Base-by-base conservation (phyloP, 1,284 basidiomycete species). In the Anthracocystis panici-leucophaei region DNA sequence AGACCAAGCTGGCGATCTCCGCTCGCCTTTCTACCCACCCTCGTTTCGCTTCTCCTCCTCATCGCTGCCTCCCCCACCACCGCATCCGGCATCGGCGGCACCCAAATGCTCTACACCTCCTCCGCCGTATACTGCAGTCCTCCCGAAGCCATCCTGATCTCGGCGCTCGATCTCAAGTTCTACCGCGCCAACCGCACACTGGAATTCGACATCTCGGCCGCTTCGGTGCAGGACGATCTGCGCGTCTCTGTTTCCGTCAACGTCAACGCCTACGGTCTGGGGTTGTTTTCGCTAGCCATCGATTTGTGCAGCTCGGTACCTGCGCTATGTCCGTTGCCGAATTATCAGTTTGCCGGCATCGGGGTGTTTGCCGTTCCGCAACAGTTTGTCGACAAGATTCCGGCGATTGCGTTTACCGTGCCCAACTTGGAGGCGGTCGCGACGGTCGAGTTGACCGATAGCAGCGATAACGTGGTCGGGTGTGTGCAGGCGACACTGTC, bases 341-440 rank as follows among this genome's bases (percentile, higher is more conserved):
- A 62, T 33, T 84, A 84, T 55, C 80, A 83, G 48, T 85, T 85
- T 57, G 66, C 74, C n/a, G 88, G 88, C 45, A 89, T 90, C 12
- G 93, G 93, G 75, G 89, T 91, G 5, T 88, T 95, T 65, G 88
- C 90, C 2, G 88, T 97, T 1, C 93, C 93, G 0, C 83, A 80
- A n/a, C 72, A 79, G 11, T 85, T 86, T 57, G 83, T 87, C 20
- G 85, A 87, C 44, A 86, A 88, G 60, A 88, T 98, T 16, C 95
- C 95, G 0, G 84, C 84, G 16, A 92, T 97, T 66, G 94, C 92
- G 0, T 99, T 91, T 85, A 88, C 88, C 23, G 92, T 99, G 25
- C 96, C 96, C 10, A 92, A 98, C 85, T 88, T 98, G 16, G 94
- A 98, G 85, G 94, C 92, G 1, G 94, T 91, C 75, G 94, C 91